Evolutionary conservation across 495 filamentous ascomycete species (phyloP).

Genomic region (Cercophora samala): DNA sequence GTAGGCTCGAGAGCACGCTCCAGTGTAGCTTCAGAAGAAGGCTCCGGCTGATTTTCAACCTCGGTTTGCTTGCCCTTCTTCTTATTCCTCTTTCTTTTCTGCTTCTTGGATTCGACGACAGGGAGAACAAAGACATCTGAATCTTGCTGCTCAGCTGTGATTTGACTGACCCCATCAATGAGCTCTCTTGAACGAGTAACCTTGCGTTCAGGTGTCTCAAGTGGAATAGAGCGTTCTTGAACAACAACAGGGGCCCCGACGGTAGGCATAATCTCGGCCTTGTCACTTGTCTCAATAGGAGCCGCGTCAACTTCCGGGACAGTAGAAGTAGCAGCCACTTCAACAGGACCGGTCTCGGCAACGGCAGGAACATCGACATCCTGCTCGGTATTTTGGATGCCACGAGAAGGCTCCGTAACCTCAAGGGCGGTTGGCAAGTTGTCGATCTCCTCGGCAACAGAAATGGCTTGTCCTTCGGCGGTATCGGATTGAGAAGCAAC

Average conservation of each 20-base stretch:
- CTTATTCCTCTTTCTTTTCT: conserved; percentile 30
- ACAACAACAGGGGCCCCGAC: neutral
- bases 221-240: neutral
- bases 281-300: conserved; percentile 1
- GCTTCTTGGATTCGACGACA: conserved; percentile 20
- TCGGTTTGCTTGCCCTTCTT: conserved; percentile 25
- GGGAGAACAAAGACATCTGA: conserved; percentile 11
- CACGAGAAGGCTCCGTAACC: neutral
- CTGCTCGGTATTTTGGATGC: neutral
- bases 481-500: neutral
- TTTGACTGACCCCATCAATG: conserved; percentile 7
- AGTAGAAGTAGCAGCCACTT: neutral
- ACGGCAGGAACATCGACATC: neutral
- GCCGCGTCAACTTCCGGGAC: neutral
- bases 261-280: neutral
- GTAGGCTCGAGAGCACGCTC: neutral
- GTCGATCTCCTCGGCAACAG: neutral
- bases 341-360: neutral
- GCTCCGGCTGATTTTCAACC: conserved; percentile 19
- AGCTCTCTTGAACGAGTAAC: neutral
- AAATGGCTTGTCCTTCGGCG: neutral
- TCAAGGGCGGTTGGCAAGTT: neutral
- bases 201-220: neutral
- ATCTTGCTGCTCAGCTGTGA: neutral
- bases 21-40: conserved; percentile 12